Percentiles rank a stretch among this genome's conserved stretches.
phyloP scores from a whole-genome alignment of 2,329 filamentous ascomycete genomes.

The Metarhizium rileyi region DNA sequence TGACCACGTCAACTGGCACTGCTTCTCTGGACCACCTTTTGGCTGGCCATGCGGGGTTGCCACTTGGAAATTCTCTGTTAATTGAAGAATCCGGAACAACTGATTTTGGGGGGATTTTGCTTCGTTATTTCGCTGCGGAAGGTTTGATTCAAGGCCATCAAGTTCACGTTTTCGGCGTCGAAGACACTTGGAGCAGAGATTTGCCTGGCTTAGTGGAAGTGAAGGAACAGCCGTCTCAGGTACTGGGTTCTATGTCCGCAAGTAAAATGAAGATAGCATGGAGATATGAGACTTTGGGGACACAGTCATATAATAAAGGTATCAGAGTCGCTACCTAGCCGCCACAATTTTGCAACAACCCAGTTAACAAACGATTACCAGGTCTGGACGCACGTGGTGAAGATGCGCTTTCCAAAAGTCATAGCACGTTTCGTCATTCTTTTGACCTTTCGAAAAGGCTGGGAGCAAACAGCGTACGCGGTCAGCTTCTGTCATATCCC shows the following conservation, averaged over 20 bases:
- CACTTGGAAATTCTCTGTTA: conserved; percentile 70
- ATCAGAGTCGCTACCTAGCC: background rate
- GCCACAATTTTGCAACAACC: background rate
- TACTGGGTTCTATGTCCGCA: conserved; percentile 29
- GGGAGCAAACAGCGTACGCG: conserved; percentile 35
- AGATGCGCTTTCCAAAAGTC: conserved; percentile 9
- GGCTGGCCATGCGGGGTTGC: conserved; percentile 76
- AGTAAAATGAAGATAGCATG: conserved; percentile 99
- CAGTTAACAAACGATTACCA: background rate
- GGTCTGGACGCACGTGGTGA: conserved; percentile 11
- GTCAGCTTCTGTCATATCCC: conserved; percentile 38
- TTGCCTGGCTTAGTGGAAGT: conserved; percentile 59
- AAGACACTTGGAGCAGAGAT: conserved; percentile 72
- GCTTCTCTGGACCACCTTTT: conserved; percentile 75
- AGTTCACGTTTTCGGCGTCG: conserved; percentile 74
- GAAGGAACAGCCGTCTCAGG: conserved; percentile 28
- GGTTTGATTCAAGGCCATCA: conserved; percentile 85
- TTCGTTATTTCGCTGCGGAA: conserved; percentile 87
- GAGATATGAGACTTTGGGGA: conserved; percentile 79
- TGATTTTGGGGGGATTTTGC: conserved; percentile 76
- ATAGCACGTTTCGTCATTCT: conserved; percentile 53
- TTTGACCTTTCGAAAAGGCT: conserved; percentile 65
- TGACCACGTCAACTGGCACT: conserved; percentile 86
- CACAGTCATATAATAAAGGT: conserved; percentile 27
- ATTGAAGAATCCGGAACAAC: conserved; percentile 88